Conservation (phyloP, 1,284 basidiomycete genomes). For the Volvariella surrecta region DNA sequence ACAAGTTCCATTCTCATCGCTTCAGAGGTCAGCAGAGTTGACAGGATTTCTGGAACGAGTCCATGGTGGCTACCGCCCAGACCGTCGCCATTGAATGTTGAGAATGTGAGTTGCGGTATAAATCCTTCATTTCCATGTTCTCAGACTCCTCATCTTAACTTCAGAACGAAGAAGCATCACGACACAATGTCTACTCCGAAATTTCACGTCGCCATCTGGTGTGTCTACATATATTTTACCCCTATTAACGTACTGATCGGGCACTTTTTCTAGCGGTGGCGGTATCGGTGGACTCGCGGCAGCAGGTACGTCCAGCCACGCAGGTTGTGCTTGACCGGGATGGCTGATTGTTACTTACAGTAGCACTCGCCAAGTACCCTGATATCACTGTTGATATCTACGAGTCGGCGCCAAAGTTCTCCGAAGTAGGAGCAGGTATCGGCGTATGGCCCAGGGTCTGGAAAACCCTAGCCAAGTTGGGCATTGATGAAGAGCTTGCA, state of each 20-base stretch:
- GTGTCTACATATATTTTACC: background rate
- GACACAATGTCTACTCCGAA: background rate
- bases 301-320: background rate
- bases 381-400: conserved; percentile 1
- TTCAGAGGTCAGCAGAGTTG: too few relatives aligned
- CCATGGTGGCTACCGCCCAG: too few relatives aligned
- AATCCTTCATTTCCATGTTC: too few relatives aligned
- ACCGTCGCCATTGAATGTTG: too few relatives aligned
- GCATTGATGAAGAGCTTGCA: conserved; percentile 29
- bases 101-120: too few relatives aligned
- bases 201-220: conserved; percentile 1
- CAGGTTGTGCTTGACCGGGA: background rate
- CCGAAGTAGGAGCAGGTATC: conserved; percentile 35
- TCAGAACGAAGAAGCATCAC: background rate
- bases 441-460: conserved; percentile 33
- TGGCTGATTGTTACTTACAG: background rate
- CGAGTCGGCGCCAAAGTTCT: conserved; percentile 16
- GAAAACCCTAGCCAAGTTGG: conserved; percentile 30
- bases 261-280: background rate
- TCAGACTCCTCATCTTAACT: background rate
- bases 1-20: too few relatives aligned
- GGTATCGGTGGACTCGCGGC: background rate
- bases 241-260: background rate
- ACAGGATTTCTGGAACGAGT: too few relatives aligned
- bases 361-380: background rate